Percentiles rank a stretch among this genome's conserved stretches.
phyloP scores from a whole-genome alignment of 768 basidiomycete genomes.

The Hortiboletus flavorubellus region DNA sequence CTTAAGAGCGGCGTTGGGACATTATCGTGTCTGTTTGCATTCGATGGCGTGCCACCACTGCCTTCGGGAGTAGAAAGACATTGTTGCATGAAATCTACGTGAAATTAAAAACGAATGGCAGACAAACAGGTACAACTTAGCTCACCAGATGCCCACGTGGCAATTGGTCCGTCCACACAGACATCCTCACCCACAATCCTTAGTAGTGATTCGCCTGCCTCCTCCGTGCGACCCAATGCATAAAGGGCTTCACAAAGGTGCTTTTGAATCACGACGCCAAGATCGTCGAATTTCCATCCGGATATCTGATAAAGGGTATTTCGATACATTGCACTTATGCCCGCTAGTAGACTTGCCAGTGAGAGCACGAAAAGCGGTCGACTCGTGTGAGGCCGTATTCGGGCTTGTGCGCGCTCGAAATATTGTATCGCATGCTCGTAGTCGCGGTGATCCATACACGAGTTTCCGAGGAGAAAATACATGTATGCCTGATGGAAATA shows the following conservation, averaged over 20 bases:
- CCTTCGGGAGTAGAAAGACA: neutral
- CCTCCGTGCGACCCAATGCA: neutral
- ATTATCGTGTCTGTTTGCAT: neutral
- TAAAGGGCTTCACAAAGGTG: slow-evolving; percentile 2
- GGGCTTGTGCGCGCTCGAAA: neutral
- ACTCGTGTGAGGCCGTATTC: neutral
- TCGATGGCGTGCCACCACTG: neutral
- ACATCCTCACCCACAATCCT: neutral
- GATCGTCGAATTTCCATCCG: slow-evolving; percentile 5
- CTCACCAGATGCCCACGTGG: neutral
- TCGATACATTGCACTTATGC: neutral
- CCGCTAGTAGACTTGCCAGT: neutral
- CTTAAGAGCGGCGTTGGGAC: neutral
- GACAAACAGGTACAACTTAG: too few relatives aligned
- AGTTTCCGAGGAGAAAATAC: slow-evolving; percentile 2
- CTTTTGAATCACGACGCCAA: neutral
- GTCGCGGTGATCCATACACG: neutral
- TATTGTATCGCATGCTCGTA: slow-evolving; percentile 2
- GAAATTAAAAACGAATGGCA: neutral
- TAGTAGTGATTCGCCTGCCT: neutral
- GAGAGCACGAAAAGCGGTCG: slow-evolving; percentile 3
- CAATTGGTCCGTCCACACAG: neutral
- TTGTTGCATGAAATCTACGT: neutral
- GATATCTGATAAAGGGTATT: neutral
- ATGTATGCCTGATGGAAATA: slow-evolving; percentile 4